Percentiles rank a stretch among this genome's conserved stretches.
These are phyloP conservation scores for Anethum foeniculum DNA, from an alignment of 140 eudicot species.

Conservation along the genomic window DNA sequence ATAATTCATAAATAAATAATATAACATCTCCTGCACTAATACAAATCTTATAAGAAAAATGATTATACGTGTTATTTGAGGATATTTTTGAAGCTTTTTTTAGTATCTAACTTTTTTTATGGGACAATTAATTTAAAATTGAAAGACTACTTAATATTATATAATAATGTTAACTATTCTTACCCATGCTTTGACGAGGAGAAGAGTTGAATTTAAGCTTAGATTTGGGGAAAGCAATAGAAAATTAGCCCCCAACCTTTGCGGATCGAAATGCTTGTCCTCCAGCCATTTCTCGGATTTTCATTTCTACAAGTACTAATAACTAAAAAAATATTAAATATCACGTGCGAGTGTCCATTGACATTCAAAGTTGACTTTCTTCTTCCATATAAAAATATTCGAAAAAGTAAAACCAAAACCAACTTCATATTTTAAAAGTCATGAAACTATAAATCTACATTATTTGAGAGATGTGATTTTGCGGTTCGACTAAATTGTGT, in stretches of 20 bases:
- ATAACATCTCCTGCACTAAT: too few species aligned
- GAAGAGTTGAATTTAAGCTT: neutral
- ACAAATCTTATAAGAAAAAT: too few species aligned
- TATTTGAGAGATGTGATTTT: neutral
- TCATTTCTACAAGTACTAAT: neutral
- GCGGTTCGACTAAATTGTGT: neutral
- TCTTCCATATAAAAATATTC: too few species aligned
- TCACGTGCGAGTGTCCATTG: neutral
- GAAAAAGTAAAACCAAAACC: neutral
- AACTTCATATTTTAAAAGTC: neutral
- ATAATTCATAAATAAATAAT: too few species aligned
- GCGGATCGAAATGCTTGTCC: conserved; percentile 1
- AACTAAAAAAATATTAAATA: neutral
- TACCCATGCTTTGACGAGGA: too few species aligned
- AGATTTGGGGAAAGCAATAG: neutral
- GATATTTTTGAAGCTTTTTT: too few species aligned
- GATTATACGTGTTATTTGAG: too few species aligned
- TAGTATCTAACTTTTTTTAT: too few species aligned
- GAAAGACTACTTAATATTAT: too few species aligned
- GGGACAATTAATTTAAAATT: too few species aligned
- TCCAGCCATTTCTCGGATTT: neutral
- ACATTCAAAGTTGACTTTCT: neutral
- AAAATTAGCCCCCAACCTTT: neutral
- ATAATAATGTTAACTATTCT: too few species aligned
- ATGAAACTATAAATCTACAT: neutral